These are phyloP conservation scores for Arabis alpina DNA, from an alignment of 345 rosid genomes.

Conservation along the genomic window DNA sequence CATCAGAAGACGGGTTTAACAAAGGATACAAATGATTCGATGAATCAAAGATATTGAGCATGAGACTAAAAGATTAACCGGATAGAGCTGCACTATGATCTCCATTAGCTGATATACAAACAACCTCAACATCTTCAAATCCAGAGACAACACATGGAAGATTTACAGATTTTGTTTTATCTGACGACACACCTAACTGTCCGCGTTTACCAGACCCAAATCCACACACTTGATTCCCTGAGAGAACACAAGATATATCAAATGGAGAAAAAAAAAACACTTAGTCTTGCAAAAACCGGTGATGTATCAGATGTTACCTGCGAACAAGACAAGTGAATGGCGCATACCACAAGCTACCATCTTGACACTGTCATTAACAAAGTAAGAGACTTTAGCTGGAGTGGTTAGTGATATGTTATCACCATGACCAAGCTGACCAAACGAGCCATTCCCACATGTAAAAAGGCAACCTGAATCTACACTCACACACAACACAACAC, in stretches of 20 bases:
- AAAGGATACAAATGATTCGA: not conserved
- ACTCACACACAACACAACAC: not conserved
- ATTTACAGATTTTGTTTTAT: slow-evolving; percentile 49
- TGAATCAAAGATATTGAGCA: slow-evolving; percentile 6
- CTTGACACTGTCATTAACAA: slow-evolving; percentile 54
- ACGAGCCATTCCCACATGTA: slow-evolving; percentile 89
- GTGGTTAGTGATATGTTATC: slow-evolving; percentile 54
- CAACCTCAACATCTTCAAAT: slow-evolving; percentile 55
- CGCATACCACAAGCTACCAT: slow-evolving; percentile 93
- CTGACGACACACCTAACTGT: slow-evolving; percentile 65
- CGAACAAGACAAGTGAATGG: slow-evolving; percentile 79
- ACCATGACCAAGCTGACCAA: slow-evolving; percentile 98
- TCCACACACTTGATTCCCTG: slow-evolving; percentile 60
- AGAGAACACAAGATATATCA: slow-evolving; percentile 34
- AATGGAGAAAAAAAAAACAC: slow-evolving; percentile 15
- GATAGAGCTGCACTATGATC: slow-evolving; percentile 85
- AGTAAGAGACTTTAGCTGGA: slow-evolving; percentile 69
- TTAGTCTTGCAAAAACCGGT: not conserved
- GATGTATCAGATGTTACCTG: slow-evolving; percentile 52
- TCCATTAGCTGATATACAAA: slow-evolving; percentile 70
- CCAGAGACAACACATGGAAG: slow-evolving; percentile 63
- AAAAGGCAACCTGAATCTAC: slow-evolving; percentile 63
- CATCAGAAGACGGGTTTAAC: slow-evolving; percentile 5
- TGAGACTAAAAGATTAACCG: slow-evolving; percentile 44
- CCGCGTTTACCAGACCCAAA: slow-evolving; percentile 92